Evolutionary conservation across 169 alveolate genomes (phyloP).

Genomic region (Babesia sp.): DNA sequence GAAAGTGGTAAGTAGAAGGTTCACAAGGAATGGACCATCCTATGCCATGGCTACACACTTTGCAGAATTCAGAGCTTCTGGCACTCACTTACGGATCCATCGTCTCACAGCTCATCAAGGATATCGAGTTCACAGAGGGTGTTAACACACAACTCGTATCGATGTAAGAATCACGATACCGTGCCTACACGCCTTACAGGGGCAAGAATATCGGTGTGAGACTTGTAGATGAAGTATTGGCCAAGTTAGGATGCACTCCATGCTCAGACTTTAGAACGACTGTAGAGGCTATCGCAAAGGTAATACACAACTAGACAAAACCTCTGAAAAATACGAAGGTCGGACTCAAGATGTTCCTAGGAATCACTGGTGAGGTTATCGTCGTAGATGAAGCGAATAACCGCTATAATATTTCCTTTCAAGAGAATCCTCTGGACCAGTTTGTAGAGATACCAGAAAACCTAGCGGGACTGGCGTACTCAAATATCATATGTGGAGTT

Average conservation of each 20-base stretch:
- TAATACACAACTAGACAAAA: not conserved
- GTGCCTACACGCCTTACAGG: slow-evolving; percentile 39
- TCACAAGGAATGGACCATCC: not conserved
- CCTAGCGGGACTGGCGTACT: slow-evolving; percentile 68
- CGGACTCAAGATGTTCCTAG: slow-evolving; percentile 80
- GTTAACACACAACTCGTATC: slow-evolving; percentile 84
- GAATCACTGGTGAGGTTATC: slow-evolving; percentile 72
- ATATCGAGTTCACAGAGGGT: slow-evolving; percentile 86
- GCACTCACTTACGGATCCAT: slow-evolving; percentile 88
- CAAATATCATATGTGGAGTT: slow-evolving; percentile 75
- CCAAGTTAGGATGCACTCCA: slow-evolving; percentile 74
- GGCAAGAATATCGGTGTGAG: slow-evolving; percentile 74
- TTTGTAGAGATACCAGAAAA: slow-evolving; percentile 78
- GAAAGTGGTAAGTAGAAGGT: slow-evolving; percentile 56
- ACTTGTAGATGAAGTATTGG: slow-evolving; percentile 74
- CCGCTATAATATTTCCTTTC: slow-evolving; percentile 68
- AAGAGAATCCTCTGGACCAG: slow-evolving; percentile 77
- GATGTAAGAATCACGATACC: slow-evolving; percentile 58
- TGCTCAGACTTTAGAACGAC: slow-evolving; percentile 75
- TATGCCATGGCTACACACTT: slow-evolving; percentile 5
- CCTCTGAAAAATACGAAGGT: slow-evolving; percentile 40
- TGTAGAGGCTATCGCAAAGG: slow-evolving; percentile 81
- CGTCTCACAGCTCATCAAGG: slow-evolving; percentile 87
- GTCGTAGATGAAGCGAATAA: slow-evolving; percentile 69
- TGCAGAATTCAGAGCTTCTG: slow-evolving; percentile 85